Evolutionary conservation across 257 asterid genomes (phyloP).

Genomic region (Jacaranda copaia): DNA sequence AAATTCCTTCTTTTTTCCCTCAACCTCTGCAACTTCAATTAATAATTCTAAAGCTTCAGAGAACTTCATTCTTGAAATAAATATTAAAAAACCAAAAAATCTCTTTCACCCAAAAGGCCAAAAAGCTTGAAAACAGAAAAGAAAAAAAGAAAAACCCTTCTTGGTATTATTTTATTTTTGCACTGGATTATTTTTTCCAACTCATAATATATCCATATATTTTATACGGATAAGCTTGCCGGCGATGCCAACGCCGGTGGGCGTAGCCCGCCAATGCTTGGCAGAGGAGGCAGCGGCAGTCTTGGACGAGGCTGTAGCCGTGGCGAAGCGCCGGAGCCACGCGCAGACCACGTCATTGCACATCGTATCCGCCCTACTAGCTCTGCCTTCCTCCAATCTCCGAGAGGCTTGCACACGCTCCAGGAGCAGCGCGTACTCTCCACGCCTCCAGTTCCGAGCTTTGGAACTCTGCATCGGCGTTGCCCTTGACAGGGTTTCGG

Average conservation of each 20-base stretch:
- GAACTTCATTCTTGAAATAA: constrained; percentile 34
- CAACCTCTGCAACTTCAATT: constrained; percentile 43
- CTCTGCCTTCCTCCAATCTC: constrained; percentile 67
- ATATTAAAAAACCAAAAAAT: constrained; percentile 27
- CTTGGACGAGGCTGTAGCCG: constrained; percentile 80
- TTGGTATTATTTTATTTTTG: constrained; percentile 23
- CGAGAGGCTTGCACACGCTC: constrained; percentile 87
- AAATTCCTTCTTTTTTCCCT: constrained; percentile 37
- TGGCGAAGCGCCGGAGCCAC: constrained; percentile 85
- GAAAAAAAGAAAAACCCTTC: background rate
- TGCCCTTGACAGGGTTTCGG: constrained; percentile 78
- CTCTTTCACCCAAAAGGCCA: constrained; percentile 37
- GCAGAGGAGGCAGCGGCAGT: constrained; percentile 81
- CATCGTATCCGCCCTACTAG: constrained; percentile 76
- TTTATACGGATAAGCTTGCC: constrained; percentile 44
- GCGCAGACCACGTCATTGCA: constrained; percentile 92
- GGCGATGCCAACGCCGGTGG: constrained; percentile 98
- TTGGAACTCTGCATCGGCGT: constrained; percentile 78
- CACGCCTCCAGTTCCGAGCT: constrained; percentile 84
- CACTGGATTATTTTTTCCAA: background rate
- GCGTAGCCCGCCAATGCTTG: constrained; percentile 85
- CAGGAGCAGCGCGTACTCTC: constrained; percentile 71
- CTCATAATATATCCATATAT: background rate
- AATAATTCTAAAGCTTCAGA: constrained; percentile 47
- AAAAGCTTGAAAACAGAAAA: constrained; percentile 16